Evolutionary conservation across 2,329 filamentous ascomycete species (phyloP).

Genomic region (Didymella sp.): DNA sequence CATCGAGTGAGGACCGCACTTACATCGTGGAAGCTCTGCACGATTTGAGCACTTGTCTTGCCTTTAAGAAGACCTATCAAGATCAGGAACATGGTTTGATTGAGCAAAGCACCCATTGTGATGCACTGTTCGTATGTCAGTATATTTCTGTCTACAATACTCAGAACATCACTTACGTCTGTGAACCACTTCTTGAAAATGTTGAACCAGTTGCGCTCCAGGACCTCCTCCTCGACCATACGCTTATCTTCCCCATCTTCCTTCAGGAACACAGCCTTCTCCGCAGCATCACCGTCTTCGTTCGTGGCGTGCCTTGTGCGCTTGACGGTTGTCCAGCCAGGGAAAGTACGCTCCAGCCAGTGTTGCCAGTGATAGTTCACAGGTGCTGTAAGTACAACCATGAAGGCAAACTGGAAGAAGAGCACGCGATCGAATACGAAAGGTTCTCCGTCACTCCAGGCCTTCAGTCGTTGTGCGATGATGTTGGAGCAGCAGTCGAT

Average conservation of each 20-base stretch:
- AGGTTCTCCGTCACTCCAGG: slow-evolving; percentile 44
- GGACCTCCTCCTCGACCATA: slow-evolving; percentile 38
- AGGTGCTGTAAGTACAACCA: slow-evolving; percentile 74
- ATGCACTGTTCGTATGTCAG: slow-evolving; percentile 53
- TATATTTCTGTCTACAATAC: not conserved
- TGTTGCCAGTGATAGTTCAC: slow-evolving; percentile 89
- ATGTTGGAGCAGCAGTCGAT: slow-evolving; percentile 50
- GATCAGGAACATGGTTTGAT: slow-evolving; percentile 70
- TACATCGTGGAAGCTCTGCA: slow-evolving; percentile 47
- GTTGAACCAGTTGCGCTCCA: slow-evolving; percentile 58
- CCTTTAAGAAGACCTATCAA: slow-evolving; percentile 62
- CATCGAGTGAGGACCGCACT: slow-evolving; percentile 40
- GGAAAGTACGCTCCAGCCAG: slow-evolving; percentile 76
- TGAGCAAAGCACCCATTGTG: slow-evolving; percentile 68
- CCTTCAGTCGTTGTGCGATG: slow-evolving; percentile 48
- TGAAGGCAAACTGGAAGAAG: slow-evolving; percentile 58
- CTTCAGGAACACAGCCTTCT: slow-evolving; percentile 38
- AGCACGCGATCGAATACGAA: slow-evolving; percentile 49
- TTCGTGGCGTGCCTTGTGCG: slow-evolving; percentile 21
- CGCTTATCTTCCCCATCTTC: slow-evolving; percentile 40
- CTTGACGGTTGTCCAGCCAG: slow-evolving; percentile 57
- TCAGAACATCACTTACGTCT: slow-evolving; percentile 53
- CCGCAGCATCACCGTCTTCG: slow-evolving; percentile 32
- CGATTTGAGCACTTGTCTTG: slow-evolving; percentile 42
- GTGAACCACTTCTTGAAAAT: slow-evolving; percentile 71